phyloP scores from a whole-genome alignment of 2,329 filamentous ascomycete genomes.

The Penicillium sp. region DNA sequence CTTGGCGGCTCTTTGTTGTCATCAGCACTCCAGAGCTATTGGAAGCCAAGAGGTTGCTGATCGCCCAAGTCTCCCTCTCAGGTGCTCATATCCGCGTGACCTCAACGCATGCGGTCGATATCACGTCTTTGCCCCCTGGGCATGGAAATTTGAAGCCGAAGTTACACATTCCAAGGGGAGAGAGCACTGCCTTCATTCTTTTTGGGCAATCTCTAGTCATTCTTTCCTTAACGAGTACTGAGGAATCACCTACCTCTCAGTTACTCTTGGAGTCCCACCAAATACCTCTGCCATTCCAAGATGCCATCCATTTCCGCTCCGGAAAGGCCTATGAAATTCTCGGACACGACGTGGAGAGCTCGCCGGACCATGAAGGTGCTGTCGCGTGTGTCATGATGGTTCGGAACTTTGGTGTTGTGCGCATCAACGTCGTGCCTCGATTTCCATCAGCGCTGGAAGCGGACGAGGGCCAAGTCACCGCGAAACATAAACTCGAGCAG shows the following conservation, averaged over 20 bases:
- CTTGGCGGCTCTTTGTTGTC: conserved; percentile 54
- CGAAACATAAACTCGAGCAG: conserved; percentile 86
- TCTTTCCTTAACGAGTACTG: conserved; percentile 62
- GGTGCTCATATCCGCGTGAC: conserved; percentile 51
- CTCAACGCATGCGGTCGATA: conserved; percentile 62
- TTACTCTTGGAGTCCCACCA: conserved; percentile 62
- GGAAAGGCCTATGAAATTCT: conserved; percentile 46
- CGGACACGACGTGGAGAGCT: conserved; percentile 45
- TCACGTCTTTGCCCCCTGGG: conserved; percentile 52
- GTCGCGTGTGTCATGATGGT: conserved; percentile 50
- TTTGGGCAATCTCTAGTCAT: conserved; percentile 74
- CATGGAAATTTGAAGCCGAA: conserved; percentile 49
- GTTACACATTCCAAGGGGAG: conserved; percentile 71
- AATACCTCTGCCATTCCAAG: conserved; percentile 67
- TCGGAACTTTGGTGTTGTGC: conserved; percentile 53
- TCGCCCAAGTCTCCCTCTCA: conserved; percentile 65
- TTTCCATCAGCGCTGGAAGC: conserved; percentile 43
- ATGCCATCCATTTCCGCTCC: conserved; percentile 70
- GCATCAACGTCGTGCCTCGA: conserved; percentile 42
- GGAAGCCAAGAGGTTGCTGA: conserved; percentile 57
- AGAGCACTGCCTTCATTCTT: conserved; percentile 72
- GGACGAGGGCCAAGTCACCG: conserved; percentile 55
- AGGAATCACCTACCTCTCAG: conserved; percentile 70
- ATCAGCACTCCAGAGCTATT: conserved; percentile 50
- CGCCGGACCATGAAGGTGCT: conserved; percentile 32